Conservation (phyloP, 768 basidiomycete species). For the Collybia mongolica region DNA sequence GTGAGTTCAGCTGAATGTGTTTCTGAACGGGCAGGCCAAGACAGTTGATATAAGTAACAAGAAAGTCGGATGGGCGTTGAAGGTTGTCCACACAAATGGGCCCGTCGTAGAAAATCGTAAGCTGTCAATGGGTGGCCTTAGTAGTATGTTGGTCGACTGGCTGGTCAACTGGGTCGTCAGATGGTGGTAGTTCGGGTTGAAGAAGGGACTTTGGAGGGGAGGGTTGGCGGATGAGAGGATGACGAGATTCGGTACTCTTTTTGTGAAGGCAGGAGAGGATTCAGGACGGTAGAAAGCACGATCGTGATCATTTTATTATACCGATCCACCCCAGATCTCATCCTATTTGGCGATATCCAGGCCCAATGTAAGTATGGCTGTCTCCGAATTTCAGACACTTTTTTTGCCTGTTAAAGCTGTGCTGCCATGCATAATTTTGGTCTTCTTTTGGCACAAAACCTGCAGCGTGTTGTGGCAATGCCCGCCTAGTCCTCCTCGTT, state of each 20-base stretch:
- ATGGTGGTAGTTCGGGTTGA: neutral
- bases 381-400: constrained; percentile 1
- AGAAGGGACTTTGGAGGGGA: neutral
- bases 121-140: too few species aligned
- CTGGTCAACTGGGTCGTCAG: too few species aligned
- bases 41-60: too few species aligned
- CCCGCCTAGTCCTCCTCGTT: neutral
- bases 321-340: neutral
- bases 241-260: too few species aligned
- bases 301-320: constrained; percentile 15
- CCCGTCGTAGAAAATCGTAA: too few species aligned
- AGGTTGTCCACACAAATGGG: too few species aligned
- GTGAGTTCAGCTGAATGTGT: too few species aligned
- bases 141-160: neutral
- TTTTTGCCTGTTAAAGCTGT: constrained; percentile 9
- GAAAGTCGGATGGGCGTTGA: too few species aligned
- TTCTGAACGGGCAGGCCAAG: too few species aligned
- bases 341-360: constrained; percentile 6
- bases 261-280: constrained; percentile 2
- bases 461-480: constrained; percentile 12
- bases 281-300: neutral
- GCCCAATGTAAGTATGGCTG: constrained; percentile 6
- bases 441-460: neutral
- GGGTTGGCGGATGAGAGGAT: neutral
- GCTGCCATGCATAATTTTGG: neutral